phyloP scores from a whole-genome alignment of 2,329 filamentous ascomycete genomes.

The Fusarium sp. region DNA sequence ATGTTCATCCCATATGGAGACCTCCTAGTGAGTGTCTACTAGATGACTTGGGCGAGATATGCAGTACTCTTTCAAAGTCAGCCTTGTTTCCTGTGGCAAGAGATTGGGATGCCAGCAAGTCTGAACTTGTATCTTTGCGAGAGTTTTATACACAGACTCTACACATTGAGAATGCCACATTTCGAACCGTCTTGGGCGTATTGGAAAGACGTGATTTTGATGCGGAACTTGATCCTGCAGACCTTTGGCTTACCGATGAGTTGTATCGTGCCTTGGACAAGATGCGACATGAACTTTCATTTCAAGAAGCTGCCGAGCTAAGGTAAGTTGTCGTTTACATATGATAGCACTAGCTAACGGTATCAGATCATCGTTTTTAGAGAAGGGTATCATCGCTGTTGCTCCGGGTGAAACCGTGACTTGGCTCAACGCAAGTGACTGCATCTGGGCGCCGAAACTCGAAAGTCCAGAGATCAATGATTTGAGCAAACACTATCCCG shows the following conservation, averaged over 20 bases:
- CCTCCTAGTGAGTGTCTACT: conserved; percentile 44
- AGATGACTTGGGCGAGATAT: conserved; percentile 42
- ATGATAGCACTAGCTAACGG: background rate
- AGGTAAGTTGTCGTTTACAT: conserved; percentile 14
- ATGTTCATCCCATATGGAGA: conserved; percentile 45
- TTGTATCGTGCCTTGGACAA: conserved; percentile 42
- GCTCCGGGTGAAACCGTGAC: conserved; percentile 33
- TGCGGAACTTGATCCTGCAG: conserved; percentile 37
- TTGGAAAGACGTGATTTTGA: conserved; percentile 41
- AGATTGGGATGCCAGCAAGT: conserved; percentile 46
- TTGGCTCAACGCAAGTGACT: conserved; percentile 38
- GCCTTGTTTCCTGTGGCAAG: conserved; percentile 42
- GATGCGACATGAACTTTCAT: conserved; percentile 34
- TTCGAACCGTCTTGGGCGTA: conserved; percentile 32
- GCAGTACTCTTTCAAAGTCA: conserved; percentile 44
- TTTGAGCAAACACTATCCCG: conserved; percentile 42
- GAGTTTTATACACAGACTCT: conserved; percentile 45
- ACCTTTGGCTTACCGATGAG: conserved; percentile 39
- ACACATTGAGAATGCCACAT: conserved; percentile 38
- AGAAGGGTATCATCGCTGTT: conserved; percentile 27
- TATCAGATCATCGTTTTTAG: conserved; percentile 22
- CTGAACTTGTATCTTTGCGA: conserved; percentile 41
- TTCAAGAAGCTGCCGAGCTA: conserved; percentile 31
- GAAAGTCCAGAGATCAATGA: conserved; percentile 37
- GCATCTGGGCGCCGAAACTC: conserved; percentile 42